Evolutionary conservation across 2,329 filamentous ascomycete genomes (phyloP).

Genomic region (Sclerotinia trifoliorum): DNA sequence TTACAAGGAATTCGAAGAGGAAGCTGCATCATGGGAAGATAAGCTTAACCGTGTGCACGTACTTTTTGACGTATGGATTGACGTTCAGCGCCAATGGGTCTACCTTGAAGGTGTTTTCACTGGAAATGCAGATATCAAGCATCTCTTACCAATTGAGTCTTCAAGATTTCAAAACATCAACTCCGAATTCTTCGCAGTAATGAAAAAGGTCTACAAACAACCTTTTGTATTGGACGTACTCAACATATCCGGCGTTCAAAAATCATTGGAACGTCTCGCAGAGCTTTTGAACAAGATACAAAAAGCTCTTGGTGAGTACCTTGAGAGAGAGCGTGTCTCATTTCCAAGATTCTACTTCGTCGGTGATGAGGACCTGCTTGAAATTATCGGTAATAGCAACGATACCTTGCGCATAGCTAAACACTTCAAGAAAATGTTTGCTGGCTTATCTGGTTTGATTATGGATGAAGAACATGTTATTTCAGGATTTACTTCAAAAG

Average conservation of each 20-base stretch:
- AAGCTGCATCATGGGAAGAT: conserved; percentile 95
- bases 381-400: conserved; percentile 99
- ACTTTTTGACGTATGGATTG: conserved; percentile 98
- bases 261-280: conserved; percentile 91
- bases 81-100: conserved; percentile 99
- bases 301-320: conserved; percentile 95
- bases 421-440: conserved; percentile 99
- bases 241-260: conserved; percentile 92
- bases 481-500: conserved; percentile 89
- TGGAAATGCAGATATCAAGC: conserved; percentile 98
- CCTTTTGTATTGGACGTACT: conserved; percentile 95
- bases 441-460: conserved; percentile 83
- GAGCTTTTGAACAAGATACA: conserved; percentile 98
- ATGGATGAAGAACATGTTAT: conserved; percentile 92
- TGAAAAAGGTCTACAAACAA: conserved; percentile 98
- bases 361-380: conserved; percentile 93
- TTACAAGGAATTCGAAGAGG: conserved; percentile 98
- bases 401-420: conserved; percentile 95
- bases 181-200: conserved; percentile 96
- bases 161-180: conserved; percentile 99
- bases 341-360: conserved; percentile 99
- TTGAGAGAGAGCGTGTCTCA: conserved; percentile 94
- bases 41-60: conserved; percentile 97
- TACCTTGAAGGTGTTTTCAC: conserved; percentile 99
- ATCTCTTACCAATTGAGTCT: conserved; percentile 92